Evolutionary conservation across 2,329 filamentous ascomycete species (phyloP), one percentile per base, ranked within the genome.

Genomic region (Pseudogymnoascus sp.): DNA sequence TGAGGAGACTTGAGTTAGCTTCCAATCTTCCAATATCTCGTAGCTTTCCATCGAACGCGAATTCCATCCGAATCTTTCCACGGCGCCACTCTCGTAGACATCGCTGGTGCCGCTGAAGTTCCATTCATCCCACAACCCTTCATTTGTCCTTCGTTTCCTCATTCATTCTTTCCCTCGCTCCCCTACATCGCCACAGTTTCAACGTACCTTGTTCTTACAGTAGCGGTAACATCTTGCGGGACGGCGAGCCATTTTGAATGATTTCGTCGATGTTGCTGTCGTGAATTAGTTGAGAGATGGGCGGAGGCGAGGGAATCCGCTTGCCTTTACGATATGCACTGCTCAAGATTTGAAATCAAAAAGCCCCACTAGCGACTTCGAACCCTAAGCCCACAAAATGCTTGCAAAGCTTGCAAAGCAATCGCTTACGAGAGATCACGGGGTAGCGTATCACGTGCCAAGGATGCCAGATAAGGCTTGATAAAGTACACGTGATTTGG

Each of bases 161-260:
- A 5, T 12, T 38, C 30, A 9, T 19, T 60, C 58, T 19, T 60
- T 36, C 23, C 12, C 12, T 39, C 33, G 7, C 11, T 25, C 33
- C 19, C 11, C 11, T 5, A 38, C 19, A 16, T 39, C 35, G 58
- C 12, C 8, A 60, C 35, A 30, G 42, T 42, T 49, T 58, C 23
- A 36, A 80, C 89, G 82, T 79, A 96, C 92, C 92, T 97, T 97
- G 89, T 97, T 99, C 91, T 99, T 99, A 92, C 94, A 99, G 90
- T 99, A 99, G 78, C 94, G 89, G 88, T 96, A 99, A 85, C 94
- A 99, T 85, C 94, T 90, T 78, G 94, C 94, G 78, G 94, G 94
- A 90, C 94, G 92, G 82, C 94, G 92, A 78, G 94, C 94, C 94
- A 99, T 99, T 85, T 88, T 92, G 88, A 88, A 85, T 81, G 84